These are phyloP conservation scores for Nicotiana rustica DNA, from an alignment of 305 asterid species.

Conservation along the genomic window DNA sequence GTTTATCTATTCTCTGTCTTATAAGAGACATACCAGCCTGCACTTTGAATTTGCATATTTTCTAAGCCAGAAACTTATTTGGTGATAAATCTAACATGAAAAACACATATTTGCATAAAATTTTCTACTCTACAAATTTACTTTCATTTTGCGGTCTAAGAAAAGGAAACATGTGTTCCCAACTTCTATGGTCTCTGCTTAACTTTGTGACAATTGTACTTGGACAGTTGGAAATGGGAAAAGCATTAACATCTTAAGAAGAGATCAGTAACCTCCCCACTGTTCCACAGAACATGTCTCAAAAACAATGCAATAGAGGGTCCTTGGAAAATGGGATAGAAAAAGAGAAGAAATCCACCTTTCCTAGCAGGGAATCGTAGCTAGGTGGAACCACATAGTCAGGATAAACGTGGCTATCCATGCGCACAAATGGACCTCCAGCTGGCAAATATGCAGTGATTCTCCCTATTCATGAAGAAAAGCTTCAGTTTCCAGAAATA, in stretches of 20 bases:
- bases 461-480: conserved; percentile 67
- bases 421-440: conserved; percentile 97
- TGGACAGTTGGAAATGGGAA: neutral
- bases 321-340: neutral
- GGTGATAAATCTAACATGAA: conserved; percentile 13
- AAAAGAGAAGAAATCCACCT: conserved; percentile 58
- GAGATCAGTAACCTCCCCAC: neutral
- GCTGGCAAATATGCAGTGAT: conserved; percentile 93
- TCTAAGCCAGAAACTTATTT: neutral
- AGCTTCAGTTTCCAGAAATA: neutral
- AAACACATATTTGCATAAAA: neutral
- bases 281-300: neutral
- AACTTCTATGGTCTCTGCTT: conserved; percentile 15
- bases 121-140: neutral
- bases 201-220: neutral
- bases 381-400: conserved; percentile 99
- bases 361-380: conserved; percentile 97
- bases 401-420: conserved; percentile 99
- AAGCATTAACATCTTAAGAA: conserved; percentile 19
- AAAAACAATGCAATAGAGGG: neutral
- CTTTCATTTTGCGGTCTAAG: neutral
- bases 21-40: neutral
- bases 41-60: neutral
- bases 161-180: conserved; percentile 5
- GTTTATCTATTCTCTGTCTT: neutral